Evolutionary conservation across 495 filamentous ascomycete genomes (phyloP), one percentile per base, ranked within the genome.

Genomic region (Pyrenopolyporus hunteri): DNA sequence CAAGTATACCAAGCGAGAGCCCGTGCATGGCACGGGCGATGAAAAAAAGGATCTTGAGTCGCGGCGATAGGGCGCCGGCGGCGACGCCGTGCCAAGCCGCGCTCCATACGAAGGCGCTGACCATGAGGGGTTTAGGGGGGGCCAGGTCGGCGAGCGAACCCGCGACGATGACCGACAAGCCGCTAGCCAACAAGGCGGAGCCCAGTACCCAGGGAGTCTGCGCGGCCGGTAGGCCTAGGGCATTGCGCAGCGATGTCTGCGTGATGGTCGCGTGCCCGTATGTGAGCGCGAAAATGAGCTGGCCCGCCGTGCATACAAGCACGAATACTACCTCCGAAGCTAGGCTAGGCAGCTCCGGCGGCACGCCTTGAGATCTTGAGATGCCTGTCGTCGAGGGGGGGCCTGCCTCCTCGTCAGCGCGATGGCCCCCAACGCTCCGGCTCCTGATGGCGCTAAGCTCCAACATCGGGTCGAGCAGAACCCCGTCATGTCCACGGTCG

Each of bases 11-110:
- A 1, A 79, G 79, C 0, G 84, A 83, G 2, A 88, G 78, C 0
- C 85, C 86, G 49, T 85, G 80, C 32, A 88, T 67, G 0, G 78
- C 83, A 6, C 85, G 78, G 2, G 76, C 74, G 23, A 85, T 58
- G 46, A 78, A 77, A 62, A 85, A 87, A 22, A 85, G 70, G 1
- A 82, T 73, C 10, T 75, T 69, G 14, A 62, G 50, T 49, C 68
- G 73, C 68, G 74, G 73, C 4, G 68, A 55, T 0, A 80, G 11
- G 0, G 76, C 72, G 35, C 73, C 76, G 0, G 71, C 74, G 0
- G 74, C 74, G 1, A 82, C 67, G 6, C 71, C 51, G 23, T 80
- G 79, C 78, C 78, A 82, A 1, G 71, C 56, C 0, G 71, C 72
- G 6, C 77, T 64, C 78, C 78, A 80, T 6, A 59, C 59, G 49